Evolutionary conservation across 148 eudicot genomes (phyloP), one percentile per base, ranked within the genome.

Genomic region (Camellia sinensis): DNA sequence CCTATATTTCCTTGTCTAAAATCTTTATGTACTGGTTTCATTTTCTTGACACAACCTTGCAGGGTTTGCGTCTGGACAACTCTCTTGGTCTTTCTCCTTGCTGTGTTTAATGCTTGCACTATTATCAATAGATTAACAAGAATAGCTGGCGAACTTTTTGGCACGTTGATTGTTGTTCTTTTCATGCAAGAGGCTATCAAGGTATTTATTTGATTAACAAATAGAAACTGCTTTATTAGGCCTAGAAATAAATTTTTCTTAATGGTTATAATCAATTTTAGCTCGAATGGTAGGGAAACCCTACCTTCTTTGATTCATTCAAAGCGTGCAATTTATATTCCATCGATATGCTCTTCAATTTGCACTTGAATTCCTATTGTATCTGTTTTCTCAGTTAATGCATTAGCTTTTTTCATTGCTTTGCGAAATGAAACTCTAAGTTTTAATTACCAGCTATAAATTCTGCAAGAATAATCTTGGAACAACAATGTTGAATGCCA

Each of bases 41-140:
- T 46, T 77, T 66, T 45, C 21, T n/a, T 69, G 18, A 8, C 4
- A 53, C n/a, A 37, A 29, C 21, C 8, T 66, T 67, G 62, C 80
- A 81, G 84, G 84, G 84, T 76, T 60, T 81, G 84, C 41, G 75
- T 69, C 18, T 81, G 84, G 84, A 77, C 84, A 18, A 64, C 84
- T 8, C 70, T 81, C 13, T 41, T 81, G 62, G 70, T 81, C 50
- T 43, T 81, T 57, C 76, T 81, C 57, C 75, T 81, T 37, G 75
- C 84, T 29, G 76, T 76, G 17, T 70, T 76, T 52, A 81, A 76
- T 70, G 79, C 80, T 59, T 81, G 84, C 70, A 53, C 45, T 17
- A 48, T 81, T 12, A 76, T 81, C 76, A 76, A 37, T 56, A 81
- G 80, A 77, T 81, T 81, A 60, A 81, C 84, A 48, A 81, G 84